Evolutionary conservation across 2,329 filamentous ascomycete genomes (phyloP).

Genomic region (Botryosphaeria dothidea): DNA sequence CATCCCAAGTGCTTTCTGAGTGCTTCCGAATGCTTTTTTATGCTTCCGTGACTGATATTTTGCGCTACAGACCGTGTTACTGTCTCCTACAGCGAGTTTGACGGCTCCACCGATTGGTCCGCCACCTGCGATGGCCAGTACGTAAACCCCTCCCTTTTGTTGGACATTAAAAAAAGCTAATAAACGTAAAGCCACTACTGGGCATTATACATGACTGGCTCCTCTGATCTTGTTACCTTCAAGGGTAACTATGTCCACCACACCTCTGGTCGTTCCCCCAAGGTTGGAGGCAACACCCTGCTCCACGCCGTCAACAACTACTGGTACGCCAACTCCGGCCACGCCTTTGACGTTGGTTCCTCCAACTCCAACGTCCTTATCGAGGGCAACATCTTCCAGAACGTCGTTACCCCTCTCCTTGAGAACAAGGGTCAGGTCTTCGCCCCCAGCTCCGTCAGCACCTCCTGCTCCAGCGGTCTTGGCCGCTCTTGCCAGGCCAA

Average conservation of each 20-base stretch:
- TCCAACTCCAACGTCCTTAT: slow-evolving; percentile 47
- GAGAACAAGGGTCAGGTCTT: slow-evolving; percentile 46
- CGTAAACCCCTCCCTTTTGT: too few species aligned
- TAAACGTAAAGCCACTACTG: too few species aligned
- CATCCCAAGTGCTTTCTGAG: too few species aligned
- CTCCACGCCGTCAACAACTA: slow-evolving; percentile 66
- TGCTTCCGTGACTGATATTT: too few species aligned
- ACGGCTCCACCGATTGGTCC: slow-evolving; percentile 56
- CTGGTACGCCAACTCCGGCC: slow-evolving; percentile 56
- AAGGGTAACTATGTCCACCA: slow-evolving; percentile 64
- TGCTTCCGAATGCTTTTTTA: too few species aligned
- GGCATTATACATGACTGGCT: slow-evolving; percentile 57
- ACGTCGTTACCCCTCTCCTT: slow-evolving; percentile 47
- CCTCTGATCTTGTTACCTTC: slow-evolving; percentile 58
- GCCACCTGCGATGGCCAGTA: slow-evolving; percentile 59
- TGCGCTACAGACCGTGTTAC: slow-evolving; percentile 52
- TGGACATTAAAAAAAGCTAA: too few species aligned
- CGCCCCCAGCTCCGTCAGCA: slow-evolving; percentile 37
- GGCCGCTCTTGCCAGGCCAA: slow-evolving; percentile 56
- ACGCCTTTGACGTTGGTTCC: slow-evolving; percentile 56
- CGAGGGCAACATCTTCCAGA: slow-evolving; percentile 62
- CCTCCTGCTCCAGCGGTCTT: slow-evolving; percentile 47
- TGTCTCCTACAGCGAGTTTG: slow-evolving; percentile 62
- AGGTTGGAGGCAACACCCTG: slow-evolving; percentile 57
- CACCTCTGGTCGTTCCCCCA: slow-evolving; percentile 58